Conservation (phyloP, 1,139 yeast genomes). For the Taphrina wiesneri region DNA sequence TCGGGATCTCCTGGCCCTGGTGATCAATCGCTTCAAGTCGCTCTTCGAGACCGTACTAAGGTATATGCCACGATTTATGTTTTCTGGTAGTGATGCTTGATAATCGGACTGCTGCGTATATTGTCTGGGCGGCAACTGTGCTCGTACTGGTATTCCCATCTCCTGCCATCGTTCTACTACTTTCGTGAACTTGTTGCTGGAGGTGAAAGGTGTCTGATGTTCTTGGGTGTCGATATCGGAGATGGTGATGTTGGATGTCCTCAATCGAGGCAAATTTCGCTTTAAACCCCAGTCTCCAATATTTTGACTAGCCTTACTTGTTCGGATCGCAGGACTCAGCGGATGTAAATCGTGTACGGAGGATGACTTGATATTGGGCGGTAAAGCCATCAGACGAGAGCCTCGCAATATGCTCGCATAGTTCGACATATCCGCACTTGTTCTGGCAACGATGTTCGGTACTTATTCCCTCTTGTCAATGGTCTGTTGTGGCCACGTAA, state of each 20-base stretch:
- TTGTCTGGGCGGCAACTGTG: background rate
- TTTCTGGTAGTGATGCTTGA: slow-evolving; percentile 8
- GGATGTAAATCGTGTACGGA: slow-evolving; percentile 18
- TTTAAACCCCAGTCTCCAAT: slow-evolving; percentile 36
- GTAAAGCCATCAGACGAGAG: slow-evolving; percentile 21
- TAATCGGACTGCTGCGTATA: background rate
- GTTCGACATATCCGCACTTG: slow-evolving; percentile 1
- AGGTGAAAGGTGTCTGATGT: slow-evolving; percentile 31
- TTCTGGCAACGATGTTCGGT: background rate
- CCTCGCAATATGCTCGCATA: slow-evolving; percentile 17
- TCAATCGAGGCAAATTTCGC: slow-evolving; percentile 27
- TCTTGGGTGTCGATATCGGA: slow-evolving; percentile 26
- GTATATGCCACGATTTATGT: slow-evolving; percentile 10
- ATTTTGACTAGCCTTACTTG: slow-evolving; percentile 19
- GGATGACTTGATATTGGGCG: slow-evolving; percentile 13
- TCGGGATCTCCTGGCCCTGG: background rate
- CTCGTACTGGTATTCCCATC: slow-evolving; percentile 19
- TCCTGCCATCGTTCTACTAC: slow-evolving; percentile 28
- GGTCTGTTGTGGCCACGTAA: too few relatives aligned
- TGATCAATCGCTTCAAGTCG: background rate
- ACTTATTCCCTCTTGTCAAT: too few relatives aligned
- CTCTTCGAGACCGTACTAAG: background rate
- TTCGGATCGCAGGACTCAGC: slow-evolving; percentile 9
- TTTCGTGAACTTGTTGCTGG: slow-evolving; percentile 18
- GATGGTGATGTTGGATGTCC: slow-evolving; percentile 25